Evolutionary conservation across 2,329 filamentous ascomycete species (phyloP), one percentile per base, ranked within the genome.

Genomic region (Diaporthe sp.): DNA sequence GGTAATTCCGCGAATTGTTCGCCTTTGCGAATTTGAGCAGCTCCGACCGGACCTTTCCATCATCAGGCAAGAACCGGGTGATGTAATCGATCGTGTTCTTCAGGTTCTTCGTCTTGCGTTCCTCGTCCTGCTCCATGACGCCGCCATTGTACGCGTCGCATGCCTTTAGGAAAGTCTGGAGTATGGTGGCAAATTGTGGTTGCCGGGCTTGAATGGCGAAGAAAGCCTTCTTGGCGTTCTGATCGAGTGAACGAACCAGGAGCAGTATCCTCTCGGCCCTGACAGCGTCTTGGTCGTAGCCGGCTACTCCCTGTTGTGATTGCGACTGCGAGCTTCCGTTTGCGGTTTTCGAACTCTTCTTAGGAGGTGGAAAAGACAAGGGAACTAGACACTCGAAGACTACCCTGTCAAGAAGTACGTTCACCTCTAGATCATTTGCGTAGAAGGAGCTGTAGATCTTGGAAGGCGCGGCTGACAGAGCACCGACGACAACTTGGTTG

Each of bases 101-200:
- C 42, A 99, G 89, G 73, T 92, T 92, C 13, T 88, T 87, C 79
- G 95, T 95, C 79, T 93, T 89, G 78, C 89, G 90, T 34, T 92
- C 92, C 76, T 92, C 91, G 71, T 94, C 91, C n/a, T 90, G 88
- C 25, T 94, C 92, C 76, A 95, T 92, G 17, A 97, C 92, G 42
- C 96, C 96, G 34, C 95, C 95, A 80, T 98, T 98, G 85, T 94
- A 97, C 20, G 93, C 90, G 82, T 98, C 96, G 81, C 95, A 98
- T n/a, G 92, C 88, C 79, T 94, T 92, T 65, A 99, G 86, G 79
- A 96, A 95, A n/a, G 92, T 88, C 53, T 92, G 90, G 76, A 98
- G 87, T 53, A 94, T 93, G 76, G 92, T 92, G 42, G 94, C 92
- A 80, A 95, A 92, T 67, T 92, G 90, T 4, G 92, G 90, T 82